phyloP scores from a whole-genome alignment of 768 basidiomycete genomes.

The Boletus pseudo-olivaceus region DNA sequence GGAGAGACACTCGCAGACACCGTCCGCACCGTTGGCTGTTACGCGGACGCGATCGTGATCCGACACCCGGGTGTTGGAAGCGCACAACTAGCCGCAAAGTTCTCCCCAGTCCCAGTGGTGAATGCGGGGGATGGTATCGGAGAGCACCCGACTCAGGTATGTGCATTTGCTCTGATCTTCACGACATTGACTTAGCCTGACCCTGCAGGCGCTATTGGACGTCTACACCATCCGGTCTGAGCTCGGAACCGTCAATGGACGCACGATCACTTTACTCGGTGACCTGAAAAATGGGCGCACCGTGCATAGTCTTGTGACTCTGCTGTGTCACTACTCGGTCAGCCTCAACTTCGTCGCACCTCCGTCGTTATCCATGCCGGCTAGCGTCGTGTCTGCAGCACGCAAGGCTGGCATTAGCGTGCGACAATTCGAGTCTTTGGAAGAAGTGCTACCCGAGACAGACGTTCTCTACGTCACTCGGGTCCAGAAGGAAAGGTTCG shows the following conservation, averaged over 20 bases:
- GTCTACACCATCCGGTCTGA: conserved; percentile 97
- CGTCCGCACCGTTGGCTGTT: conserved; percentile 90
- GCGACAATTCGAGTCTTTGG: conserved; percentile 79
- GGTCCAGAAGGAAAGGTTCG: conserved; percentile 93
- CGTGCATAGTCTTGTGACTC: conserved; percentile 90
- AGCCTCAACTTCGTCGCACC: conserved; percentile 96
- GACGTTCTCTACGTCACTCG: conserved; percentile 97
- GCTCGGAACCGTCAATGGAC: conserved; percentile 95
- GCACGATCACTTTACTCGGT: conserved; percentile 87
- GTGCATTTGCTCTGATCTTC: conserved; percentile 16
- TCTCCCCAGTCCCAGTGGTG: conserved; percentile 90
- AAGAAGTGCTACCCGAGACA: conserved; percentile 87
- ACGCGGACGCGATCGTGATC: conserved; percentile 91
- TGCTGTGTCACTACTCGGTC: conserved; percentile 89
- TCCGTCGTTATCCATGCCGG: conserved; percentile 82
- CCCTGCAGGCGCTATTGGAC: conserved; percentile 68
- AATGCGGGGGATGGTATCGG: conserved; percentile 98
- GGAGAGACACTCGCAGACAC: conserved; percentile 94
- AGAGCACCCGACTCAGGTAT: conserved; percentile 93
- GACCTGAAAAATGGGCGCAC: conserved; percentile 98
- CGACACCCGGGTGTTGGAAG: conserved; percentile 94
- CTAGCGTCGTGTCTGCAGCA: conserved; percentile 76
- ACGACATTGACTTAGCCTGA: conserved; percentile 2
- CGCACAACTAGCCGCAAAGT: conserved; percentile 94
- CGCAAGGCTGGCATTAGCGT: conserved; percentile 80